phyloP scores from a whole-genome alignment of 768 basidiomycete genomes.

The Tylopilus sp. region DNA sequence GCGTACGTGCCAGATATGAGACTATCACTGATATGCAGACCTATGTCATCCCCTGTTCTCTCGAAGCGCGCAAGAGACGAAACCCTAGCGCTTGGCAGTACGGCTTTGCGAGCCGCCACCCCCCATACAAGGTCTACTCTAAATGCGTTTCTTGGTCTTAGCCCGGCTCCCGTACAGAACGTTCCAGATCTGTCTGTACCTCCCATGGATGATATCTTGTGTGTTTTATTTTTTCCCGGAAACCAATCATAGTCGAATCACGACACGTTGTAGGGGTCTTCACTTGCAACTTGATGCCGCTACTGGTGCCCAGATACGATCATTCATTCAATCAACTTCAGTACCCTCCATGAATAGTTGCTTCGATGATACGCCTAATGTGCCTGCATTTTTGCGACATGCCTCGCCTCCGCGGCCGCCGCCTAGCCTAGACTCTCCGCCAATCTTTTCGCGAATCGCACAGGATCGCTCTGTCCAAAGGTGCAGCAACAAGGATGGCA shows the following conservation, averaged over 20 bases:
- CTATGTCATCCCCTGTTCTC: slow-evolving; percentile 40
- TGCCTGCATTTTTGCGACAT: slow-evolving; percentile 30
- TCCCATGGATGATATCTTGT: slow-evolving; percentile 41
- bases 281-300: slow-evolving; percentile 29
- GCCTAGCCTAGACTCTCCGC: slow-evolving; percentile 35
- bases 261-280: slow-evolving; percentile 27
- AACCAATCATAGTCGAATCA: background rate
- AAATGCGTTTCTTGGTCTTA: slow-evolving; percentile 20
- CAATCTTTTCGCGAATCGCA: slow-evolving; percentile 41
- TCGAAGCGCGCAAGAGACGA: slow-evolving; percentile 44
- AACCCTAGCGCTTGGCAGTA: slow-evolving; percentile 41
- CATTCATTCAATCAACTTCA: slow-evolving; percentile 28
- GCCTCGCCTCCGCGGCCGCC: slow-evolving; percentile 26
- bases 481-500: background rate
- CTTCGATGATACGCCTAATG: slow-evolving; percentile 13
- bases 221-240: slow-evolving; percentile 15
- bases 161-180: slow-evolving; percentile 27
- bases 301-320: slow-evolving; percentile 21
- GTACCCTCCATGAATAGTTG: slow-evolving; percentile 14
- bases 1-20: slow-evolving; percentile 22
- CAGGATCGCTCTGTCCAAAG: background rate
- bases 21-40: slow-evolving; percentile 29
- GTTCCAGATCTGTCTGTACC: slow-evolving; percentile 30
- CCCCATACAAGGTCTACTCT: slow-evolving; percentile 24
- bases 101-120: slow-evolving; percentile 23